These are phyloP conservation scores for Kingdonia uniflora DNA, from an alignment of 164 flowering plant genomes.

Conservation along the genomic window DNA sequence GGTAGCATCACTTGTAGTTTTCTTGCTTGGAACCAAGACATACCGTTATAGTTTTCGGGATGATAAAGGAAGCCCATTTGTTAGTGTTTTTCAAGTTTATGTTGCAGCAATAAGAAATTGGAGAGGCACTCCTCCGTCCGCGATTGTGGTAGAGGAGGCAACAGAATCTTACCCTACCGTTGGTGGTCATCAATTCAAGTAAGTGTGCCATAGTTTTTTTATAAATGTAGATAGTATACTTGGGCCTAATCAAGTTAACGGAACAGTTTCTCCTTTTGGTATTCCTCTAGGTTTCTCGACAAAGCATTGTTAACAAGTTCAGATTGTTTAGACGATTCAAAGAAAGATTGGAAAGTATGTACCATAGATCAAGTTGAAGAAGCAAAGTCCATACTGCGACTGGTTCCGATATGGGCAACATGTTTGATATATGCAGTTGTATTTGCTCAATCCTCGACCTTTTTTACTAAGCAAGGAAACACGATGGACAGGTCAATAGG, in stretches of 20 bases:
- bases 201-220: background rate
- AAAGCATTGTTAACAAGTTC: background rate
- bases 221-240: too few relatives aligned
- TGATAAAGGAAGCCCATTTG: slow-evolving; percentile 4
- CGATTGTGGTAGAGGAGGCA: background rate
- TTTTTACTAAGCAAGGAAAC: slow-evolving; percentile 11
- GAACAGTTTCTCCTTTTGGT: background rate
- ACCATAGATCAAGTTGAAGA: slow-evolving; percentile 7
- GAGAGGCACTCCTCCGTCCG: background rate
- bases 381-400: slow-evolving; percentile 1
- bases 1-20: slow-evolving; percentile 4
- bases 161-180: too few relatives aligned
- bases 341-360: background rate
- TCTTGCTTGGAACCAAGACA: slow-evolving; percentile 11
- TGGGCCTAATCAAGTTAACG: too few relatives aligned
- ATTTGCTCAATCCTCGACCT: slow-evolving; percentile 9
- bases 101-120: slow-evolving; percentile 4
- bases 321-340: background rate
- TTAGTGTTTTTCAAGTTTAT: background rate
- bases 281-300: slow-evolving; percentile 7
- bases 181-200: slow-evolving; percentile 5
- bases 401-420: slow-evolving; percentile 10
- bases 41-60: slow-evolving; percentile 9
- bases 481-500: slow-evolving; percentile 11
- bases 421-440: slow-evolving; percentile 6